Evolutionary conservation across 1,284 basidiomycete species (phyloP).

Genomic region (Trametes sp.): DNA sequence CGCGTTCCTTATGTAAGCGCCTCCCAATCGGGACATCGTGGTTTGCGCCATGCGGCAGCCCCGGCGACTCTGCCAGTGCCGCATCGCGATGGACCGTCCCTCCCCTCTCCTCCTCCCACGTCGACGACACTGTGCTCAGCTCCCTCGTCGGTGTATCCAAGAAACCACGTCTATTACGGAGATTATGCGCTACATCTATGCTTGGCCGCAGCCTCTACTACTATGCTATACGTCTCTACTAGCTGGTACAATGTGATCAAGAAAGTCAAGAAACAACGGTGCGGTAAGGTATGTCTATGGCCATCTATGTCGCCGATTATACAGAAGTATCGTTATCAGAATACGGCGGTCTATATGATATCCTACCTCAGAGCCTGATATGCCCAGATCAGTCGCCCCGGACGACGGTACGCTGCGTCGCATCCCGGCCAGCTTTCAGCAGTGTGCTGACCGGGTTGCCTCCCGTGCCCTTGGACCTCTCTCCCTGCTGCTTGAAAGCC

Average conservation of each 20-base stretch:
- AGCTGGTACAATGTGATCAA: background rate
- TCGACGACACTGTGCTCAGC: background rate
- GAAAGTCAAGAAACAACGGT: slow-evolving; percentile 1
- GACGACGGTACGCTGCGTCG: slow-evolving; percentile 75
- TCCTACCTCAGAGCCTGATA: background rate
- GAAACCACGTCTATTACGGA: background rate
- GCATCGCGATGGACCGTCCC: no score
- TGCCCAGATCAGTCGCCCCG: slow-evolving; percentile 33
- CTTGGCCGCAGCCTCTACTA: background rate
- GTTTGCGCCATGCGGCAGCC: no score
- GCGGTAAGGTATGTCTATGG: slow-evolving; percentile 3
- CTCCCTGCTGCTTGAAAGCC: slow-evolving; percentile 54
- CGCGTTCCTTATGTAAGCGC: slow-evolving; percentile 14
- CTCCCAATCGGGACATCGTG: background rate
- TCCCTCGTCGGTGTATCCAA: background rate
- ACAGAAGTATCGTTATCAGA: background rate
- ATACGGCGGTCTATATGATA: background rate
- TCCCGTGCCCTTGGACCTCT: slow-evolving; percentile 80
- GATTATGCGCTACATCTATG: background rate
- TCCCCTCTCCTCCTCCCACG: background rate
- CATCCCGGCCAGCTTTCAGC: slow-evolving; percentile 88
- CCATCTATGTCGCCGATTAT: background rate
- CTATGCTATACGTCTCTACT: background rate
- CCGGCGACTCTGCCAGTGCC: no score
- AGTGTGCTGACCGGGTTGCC: slow-evolving; percentile 85